Base-by-base conservation (phyloP, 2,329 filamentous ascomycete genomes). In the Madurella mycetomatis region DNA sequence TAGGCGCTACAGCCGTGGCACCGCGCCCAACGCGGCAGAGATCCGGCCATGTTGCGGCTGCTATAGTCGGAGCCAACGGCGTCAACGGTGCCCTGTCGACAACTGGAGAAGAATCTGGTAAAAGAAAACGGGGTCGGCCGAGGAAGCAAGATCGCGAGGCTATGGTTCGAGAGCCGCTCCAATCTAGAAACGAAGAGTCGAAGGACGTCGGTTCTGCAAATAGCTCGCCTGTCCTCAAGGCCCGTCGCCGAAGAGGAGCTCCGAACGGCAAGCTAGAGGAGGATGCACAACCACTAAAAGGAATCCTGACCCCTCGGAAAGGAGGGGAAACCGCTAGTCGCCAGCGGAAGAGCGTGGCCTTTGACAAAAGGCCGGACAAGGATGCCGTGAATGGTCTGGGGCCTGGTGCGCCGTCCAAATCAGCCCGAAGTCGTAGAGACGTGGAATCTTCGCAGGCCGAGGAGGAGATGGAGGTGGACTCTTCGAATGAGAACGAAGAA, bases 231-330 rank as follows among this genome's bases (percentile, higher is more conserved):
- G 44, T 30, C 9, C 19, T 40, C 12, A 46, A 48, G 34, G 12
- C 39, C 16, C 40, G 30, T 19, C 42, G 40, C 13, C 39, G 40
- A 16, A 51, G 8, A 30, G 31, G 16, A 17, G 39, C 41, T 5
- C 47, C 41, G 46, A 51, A 50, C 12, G 44, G 32, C 5, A 39
- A 18, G 31, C 7, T 32, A 9, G 51, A 41, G 17, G 57, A 63
- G n/a, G 58, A 47, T 7, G 60, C 60, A 5, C 57, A 53, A 13
- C 54, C 60, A n/a, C 72, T 78, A 9, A 83, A 79, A 63, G 74
- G 81, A 8, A 85, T 85, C 52, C 64, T 84, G 41, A 78, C 79
- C 2, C 81, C 83, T 3, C 72, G 71, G 16, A 81, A 73, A 55
- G 34, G 44, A 7, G 41, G 42, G 41, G 41, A 12, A 11, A 41